phyloP scores from a whole-genome alignment of 192 early-diverging fungal species.

The Umbelopsis sp. region DNA sequence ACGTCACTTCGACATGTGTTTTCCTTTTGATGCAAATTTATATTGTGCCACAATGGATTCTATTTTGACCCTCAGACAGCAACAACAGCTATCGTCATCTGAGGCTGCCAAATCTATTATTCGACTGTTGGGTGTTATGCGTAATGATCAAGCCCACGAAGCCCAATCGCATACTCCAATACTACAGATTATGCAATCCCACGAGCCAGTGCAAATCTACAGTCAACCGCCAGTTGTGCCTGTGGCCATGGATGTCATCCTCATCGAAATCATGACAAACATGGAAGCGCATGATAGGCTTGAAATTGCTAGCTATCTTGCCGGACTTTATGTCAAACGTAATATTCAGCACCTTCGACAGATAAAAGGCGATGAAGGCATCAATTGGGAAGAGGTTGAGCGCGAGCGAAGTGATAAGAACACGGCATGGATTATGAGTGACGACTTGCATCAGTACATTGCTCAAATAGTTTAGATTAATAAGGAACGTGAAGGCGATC shows the following conservation, averaged over 20 bases:
- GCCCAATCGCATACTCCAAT: conserved; percentile 14
- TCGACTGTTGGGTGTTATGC: conserved; percentile 23
- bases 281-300: background rate
- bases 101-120: conserved; percentile 10
- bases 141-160: conserved; percentile 22
- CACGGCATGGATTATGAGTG: background rate
- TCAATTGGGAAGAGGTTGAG: conserved; percentile 11
- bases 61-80: conserved; percentile 19
- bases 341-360: conserved; percentile 9
- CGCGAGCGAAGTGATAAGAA: conserved; percentile 6
- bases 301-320: conserved; percentile 1
- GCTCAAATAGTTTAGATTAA: background rate
- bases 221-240: background rate
- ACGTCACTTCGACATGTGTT: conserved; percentile 27
- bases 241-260: conserved; percentile 12
- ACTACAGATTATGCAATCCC: conserved; percentile 9
- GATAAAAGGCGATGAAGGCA: background rate
- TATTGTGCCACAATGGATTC: conserved; percentile 27
- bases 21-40: conserved; percentile 22
- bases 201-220: background rate
- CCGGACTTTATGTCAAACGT: background rate
- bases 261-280: conserved; percentile 2
- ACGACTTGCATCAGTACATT: background rate
- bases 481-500: background rate
- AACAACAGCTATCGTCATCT: conserved; percentile 16